A percentile compares a stretch with the other conserved stretches of the same genome.
Conservation (phyloP, 768 basidiomycete genomes). For the Chalciporus chontae region DNA sequence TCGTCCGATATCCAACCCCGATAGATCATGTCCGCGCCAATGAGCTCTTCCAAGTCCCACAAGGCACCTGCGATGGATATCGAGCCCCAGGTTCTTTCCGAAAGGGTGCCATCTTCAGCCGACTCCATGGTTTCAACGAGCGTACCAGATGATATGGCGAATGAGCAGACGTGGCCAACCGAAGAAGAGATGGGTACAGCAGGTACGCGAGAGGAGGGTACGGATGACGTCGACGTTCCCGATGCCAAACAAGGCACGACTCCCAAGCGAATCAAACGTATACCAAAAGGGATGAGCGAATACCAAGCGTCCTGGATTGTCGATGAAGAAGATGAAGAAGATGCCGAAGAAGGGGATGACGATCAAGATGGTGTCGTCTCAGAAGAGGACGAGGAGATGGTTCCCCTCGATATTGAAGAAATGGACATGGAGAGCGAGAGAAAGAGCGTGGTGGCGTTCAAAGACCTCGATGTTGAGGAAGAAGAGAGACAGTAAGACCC, state of each 20-base stretch:
- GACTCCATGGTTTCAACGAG: slow-evolving; percentile 88
- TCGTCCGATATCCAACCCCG: not conserved
- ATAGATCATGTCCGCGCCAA: slow-evolving; percentile 70
- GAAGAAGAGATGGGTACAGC: slow-evolving; percentile 84
- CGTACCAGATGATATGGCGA: slow-evolving; percentile 82
- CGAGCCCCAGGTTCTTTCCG: slow-evolving; percentile 59
- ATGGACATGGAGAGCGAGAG: slow-evolving; percentile 54
- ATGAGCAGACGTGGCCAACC: slow-evolving; percentile 98
- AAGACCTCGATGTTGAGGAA: slow-evolving; percentile 80
- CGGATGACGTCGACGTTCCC: slow-evolving; percentile 38
- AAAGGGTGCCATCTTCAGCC: slow-evolving; percentile 58
- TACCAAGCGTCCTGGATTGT: slow-evolving; percentile 98
- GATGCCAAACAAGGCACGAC: slow-evolving; percentile 72
- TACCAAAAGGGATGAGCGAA: slow-evolving; percentile 94
- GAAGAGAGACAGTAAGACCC: slow-evolving; percentile 77
- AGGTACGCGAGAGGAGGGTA: slow-evolving; percentile 14
- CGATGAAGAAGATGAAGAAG: slow-evolving; percentile 72
- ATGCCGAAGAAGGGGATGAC: slow-evolving; percentile 44
- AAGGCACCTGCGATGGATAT: slow-evolving; percentile 56
- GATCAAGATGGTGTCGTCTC: slow-evolving; percentile 34
- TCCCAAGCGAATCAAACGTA: slow-evolving; percentile 71
- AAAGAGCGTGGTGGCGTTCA: slow-evolving; percentile 53
- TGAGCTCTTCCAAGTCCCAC: slow-evolving; percentile 33
- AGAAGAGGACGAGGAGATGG: slow-evolving; percentile 64
- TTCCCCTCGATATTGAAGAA: slow-evolving; percentile 52